phyloP scores from a whole-genome alignment of 257 asterid genomes.

The Forsythia viridissima region DNA sequence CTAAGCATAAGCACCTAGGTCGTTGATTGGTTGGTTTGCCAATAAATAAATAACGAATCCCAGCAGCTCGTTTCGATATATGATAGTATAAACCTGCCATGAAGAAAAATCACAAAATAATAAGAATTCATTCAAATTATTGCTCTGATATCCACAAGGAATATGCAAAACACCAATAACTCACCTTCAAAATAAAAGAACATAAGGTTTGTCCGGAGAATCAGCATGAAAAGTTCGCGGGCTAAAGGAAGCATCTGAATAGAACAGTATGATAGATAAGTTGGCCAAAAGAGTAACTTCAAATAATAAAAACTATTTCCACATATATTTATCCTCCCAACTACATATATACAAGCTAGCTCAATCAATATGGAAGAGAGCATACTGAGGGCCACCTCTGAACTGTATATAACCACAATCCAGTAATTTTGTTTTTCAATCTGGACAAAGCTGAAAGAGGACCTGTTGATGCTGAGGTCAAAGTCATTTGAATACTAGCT shows the following conservation, averaged over 20 bases:
- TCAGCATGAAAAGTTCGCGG: constrained; percentile 74
- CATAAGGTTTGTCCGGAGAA: constrained; percentile 91
- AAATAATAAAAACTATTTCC: constrained; percentile 18
- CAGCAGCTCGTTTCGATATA: constrained; percentile 87
- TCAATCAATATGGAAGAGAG: constrained; percentile 38
- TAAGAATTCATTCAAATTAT: constrained; percentile 10
- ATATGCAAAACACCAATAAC: constrained; percentile 10
- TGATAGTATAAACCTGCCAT: constrained; percentile 85
- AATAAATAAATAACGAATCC: constrained; percentile 86
- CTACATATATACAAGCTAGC: constrained; percentile 7
- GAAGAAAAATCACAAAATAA: constrained; percentile 21
- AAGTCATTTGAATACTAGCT: constrained; percentile 38
- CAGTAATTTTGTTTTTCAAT: constrained; percentile 58
- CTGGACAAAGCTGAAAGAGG: constrained; percentile 60
- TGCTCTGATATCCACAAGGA: constrained; percentile 15
- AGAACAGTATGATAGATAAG: constrained; percentile 17
- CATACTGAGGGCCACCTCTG: constrained; percentile 97
- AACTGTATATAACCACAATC: constrained; percentile 62
- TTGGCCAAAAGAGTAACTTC: not conserved
- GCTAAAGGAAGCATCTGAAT: constrained; percentile 78
- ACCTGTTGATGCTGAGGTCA: constrained; percentile 37
- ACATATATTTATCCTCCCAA: constrained; percentile 3
- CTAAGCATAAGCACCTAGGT: constrained; percentile 60
- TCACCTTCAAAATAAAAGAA: constrained; percentile 98
- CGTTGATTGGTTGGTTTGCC: constrained; percentile 91